phyloP scores from a whole-genome alignment of 2,329 filamentous ascomycete genomes.

The Leptosphaerulina australis region DNA sequence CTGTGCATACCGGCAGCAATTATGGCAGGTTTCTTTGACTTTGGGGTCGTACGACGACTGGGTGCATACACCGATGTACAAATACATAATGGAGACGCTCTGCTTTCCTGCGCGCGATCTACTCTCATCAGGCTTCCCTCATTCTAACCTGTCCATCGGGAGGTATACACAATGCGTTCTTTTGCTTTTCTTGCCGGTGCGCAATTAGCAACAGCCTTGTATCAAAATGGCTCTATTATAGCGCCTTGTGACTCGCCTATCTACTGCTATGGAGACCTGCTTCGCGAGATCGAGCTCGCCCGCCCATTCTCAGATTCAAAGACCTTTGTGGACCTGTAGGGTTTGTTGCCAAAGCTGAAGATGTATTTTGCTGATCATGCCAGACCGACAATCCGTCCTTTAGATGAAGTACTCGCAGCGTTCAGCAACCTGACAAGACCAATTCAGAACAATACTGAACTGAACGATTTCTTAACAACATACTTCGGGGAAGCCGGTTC shows the following conservation, averaged over 20 bases:
- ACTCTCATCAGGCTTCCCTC: background rate
- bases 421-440: constrained; percentile 66
- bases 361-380: constrained; percentile 4
- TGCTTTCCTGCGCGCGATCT: background rate
- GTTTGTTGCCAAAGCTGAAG: background rate
- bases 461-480: constrained; percentile 65
- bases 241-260: constrained; percentile 71
- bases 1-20: constrained; percentile 16
- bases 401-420: constrained; percentile 66
- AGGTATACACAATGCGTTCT: constrained; percentile 21
- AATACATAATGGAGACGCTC: constrained; percentile 8
- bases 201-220: constrained; percentile 54
- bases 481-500: constrained; percentile 69
- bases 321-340: constrained; percentile 66
- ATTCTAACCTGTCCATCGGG: constrained; percentile 5
- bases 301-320: constrained; percentile 70
- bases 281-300: constrained; percentile 67
- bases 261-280: constrained; percentile 70
- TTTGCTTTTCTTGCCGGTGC: constrained; percentile 24
- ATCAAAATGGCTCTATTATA: constrained; percentile 64
- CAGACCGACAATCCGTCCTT: constrained; percentile 65
- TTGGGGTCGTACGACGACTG: constrained; percentile 6
- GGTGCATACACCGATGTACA: constrained; percentile 7
- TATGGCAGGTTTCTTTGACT: constrained; percentile 27
- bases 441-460: constrained; percentile 66